Percentiles rank a stretch among this genome's conserved stretches.
Evolutionary conservation across 192 early-diverging fungal species (phyloP).

Genomic region (Anaeromyces robustus): DNA sequence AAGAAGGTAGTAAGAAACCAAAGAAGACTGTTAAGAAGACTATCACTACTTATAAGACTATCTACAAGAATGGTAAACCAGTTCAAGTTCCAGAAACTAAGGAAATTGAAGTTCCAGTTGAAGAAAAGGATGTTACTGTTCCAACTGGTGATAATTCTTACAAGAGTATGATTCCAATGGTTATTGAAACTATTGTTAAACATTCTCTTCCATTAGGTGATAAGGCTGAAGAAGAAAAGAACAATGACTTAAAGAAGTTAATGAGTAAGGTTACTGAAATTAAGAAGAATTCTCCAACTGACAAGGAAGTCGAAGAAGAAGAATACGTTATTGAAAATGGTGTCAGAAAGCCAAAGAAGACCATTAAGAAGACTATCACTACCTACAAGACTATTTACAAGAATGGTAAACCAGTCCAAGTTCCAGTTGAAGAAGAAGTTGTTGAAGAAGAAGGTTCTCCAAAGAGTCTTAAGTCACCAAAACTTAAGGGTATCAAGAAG

Average conservation of each 20-base stretch:
- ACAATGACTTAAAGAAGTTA: neutral
- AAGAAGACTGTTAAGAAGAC: neutral
- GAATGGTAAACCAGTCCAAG: neutral
- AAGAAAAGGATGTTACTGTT: neutral
- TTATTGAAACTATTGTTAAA: neutral
- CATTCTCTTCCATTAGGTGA: neutral
- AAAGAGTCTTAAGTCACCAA: neutral
- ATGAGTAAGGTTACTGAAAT: too few species aligned
- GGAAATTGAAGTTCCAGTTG: neutral
- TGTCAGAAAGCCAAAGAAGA: neutral
- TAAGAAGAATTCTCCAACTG: too few species aligned
- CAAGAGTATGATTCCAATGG: neutral
- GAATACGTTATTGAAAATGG: neutral
- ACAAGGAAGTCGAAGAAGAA: neutral
- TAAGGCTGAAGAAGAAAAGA: neutral
- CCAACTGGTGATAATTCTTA: neutral
- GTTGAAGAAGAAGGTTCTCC: neutral
- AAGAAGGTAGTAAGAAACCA: neutral
- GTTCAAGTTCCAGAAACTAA: neutral
- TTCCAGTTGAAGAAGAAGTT: neutral
- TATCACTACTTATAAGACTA: neutral
- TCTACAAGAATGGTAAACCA: neutral
- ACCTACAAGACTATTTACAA: neutral
- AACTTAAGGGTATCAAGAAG: neutral
- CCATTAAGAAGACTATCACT: too few species aligned